Evolutionary conservation across 768 basidiomycete species (phyloP).

Genomic region (Naganishia kalamii): DNA sequence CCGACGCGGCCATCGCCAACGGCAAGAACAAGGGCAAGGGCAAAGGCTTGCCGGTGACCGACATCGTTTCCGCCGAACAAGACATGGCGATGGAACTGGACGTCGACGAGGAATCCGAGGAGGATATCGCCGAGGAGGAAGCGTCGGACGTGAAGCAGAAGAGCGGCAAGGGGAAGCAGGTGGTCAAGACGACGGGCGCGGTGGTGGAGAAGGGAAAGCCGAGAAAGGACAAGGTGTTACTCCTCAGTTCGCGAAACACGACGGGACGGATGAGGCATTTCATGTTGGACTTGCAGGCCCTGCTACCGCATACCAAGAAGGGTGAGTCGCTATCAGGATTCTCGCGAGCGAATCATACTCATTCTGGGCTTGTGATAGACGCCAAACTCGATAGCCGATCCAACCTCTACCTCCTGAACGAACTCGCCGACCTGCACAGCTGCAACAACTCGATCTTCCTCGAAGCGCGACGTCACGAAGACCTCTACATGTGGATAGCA

Average conservation of each 20-base stretch:
- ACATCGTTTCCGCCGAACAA: slow-evolving; percentile 16
- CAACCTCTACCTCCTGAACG: slow-evolving; percentile 82
- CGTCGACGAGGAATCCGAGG: slow-evolving; percentile 3
- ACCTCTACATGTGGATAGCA: slow-evolving; percentile 91
- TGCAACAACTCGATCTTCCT: slow-evolving; percentile 98
- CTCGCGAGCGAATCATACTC: neutral
- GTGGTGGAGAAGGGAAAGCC: slow-evolving; percentile 49
- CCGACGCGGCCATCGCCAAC: slow-evolving; percentile 11
- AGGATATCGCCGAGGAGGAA: slow-evolving; percentile 2
- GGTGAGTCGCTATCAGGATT: slow-evolving; percentile 53
- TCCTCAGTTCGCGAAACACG: slow-evolving; percentile 87
- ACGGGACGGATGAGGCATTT: slow-evolving; percentile 95
- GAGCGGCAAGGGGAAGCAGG: slow-evolving; percentile 27
- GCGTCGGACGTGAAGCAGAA: slow-evolving; percentile 24
- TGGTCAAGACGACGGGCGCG: slow-evolving; percentile 13
- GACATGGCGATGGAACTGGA: slow-evolving; percentile 23
- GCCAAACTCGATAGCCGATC: slow-evolving; percentile 96
- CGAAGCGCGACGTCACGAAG: slow-evolving; percentile 90
- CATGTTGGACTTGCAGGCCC: slow-evolving; percentile 83
- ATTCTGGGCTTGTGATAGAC: slow-evolving; percentile 53
- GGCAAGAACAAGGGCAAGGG: slow-evolving; percentile 22
- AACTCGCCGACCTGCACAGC: slow-evolving; percentile 92
- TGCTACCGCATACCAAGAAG: slow-evolving; percentile 94
- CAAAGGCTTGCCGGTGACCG: slow-evolving; percentile 15
- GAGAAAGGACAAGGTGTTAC: slow-evolving; percentile 90